Evolutionary conservation across 2,329 filamentous ascomycete species (phyloP), one percentile per base, ranked within the genome.

Genomic region (Trichophyton schoenleinii): DNA sequence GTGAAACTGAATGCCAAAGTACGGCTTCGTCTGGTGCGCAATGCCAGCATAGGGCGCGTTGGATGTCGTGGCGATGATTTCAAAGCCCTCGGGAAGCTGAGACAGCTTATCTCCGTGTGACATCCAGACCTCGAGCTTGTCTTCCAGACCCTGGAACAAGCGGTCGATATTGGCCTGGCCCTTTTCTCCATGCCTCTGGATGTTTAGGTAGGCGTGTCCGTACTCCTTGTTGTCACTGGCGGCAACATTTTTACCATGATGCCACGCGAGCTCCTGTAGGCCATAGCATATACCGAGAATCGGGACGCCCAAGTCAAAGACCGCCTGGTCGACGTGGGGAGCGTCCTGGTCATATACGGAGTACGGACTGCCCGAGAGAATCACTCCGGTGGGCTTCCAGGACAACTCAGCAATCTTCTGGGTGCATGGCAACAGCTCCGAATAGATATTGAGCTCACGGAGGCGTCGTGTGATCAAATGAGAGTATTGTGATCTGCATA

Each of bases 1-100:
- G 73, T 96, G 91, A 73, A 96, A 92, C 71, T 96, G 91, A 55
- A 96, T 83, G 60, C 87, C 89, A 69, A 85, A 95, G 67, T 89
- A 85, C 28, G 85, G 84, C 77, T 77, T 72, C 20, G 65, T 66
- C 57, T 87, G 84, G 68, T 75, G 76, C n/a, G 74, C 76, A 61
- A 78, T 95, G 62, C 84, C 89, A 9, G 91, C 91, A 67, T 83
- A 95, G 25, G 86, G 83, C 0, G 88, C 85, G 76, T 94, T 95
- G 58, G 78, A 71, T 1, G 90, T 92, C 3, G 80, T 86, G 58
- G 88, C 91, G 67, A 96, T 83, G 15, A 81, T 84, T 63, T 82
- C 76, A 71, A 95, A 96, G 46, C 80, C 82, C 41, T 86, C 78
- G 7, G 91, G 91, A 44, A 96, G 79, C 61, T 81, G 77, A 44